A percentile compares a stretch with the other conserved stretches of the same genome.
These are phyloP conservation scores for Aspergillus unguis DNA, from an alignment of 2,329 filamentous ascomycete genomes.

Conservation along the genomic window DNA sequence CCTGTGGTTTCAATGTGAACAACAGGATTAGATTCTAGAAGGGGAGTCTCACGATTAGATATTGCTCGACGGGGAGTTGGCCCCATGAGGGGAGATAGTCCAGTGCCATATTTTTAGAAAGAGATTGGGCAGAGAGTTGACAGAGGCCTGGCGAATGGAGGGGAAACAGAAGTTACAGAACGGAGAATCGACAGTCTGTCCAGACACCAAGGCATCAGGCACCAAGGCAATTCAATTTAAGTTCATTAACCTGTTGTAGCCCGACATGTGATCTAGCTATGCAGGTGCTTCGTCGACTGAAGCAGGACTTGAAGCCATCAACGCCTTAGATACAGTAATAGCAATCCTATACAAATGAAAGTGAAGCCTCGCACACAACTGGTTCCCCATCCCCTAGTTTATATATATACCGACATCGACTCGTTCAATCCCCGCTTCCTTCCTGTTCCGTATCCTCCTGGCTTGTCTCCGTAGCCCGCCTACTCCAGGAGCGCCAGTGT, in stretches of 20 bases:
- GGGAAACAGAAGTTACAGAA: background rate
- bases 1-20: background rate
- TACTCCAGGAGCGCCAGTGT: no score
- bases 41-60: slow-evolving; percentile 4
- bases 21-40: slow-evolving; percentile 5
- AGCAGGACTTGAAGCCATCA: background rate
- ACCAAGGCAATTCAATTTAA: background rate
- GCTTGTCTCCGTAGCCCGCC: no score
- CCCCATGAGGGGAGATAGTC: slow-evolving; percentile 6
- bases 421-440: background rate
- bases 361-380: no score
- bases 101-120: background rate
- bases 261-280: background rate
- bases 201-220: background rate
- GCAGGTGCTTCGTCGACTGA: no score
- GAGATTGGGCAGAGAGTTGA: background rate
- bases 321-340: background rate
- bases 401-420: background rate
- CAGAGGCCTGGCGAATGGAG: background rate
- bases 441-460: background rate
- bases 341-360: background rate
- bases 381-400: no score
- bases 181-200: background rate
- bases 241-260: background rate
- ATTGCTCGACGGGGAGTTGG: slow-evolving; percentile 7